These are phyloP conservation scores for Amanita jacksonii DNA, from an alignment of 768 basidiomycete genomes.

Conservation along the genomic window DNA sequence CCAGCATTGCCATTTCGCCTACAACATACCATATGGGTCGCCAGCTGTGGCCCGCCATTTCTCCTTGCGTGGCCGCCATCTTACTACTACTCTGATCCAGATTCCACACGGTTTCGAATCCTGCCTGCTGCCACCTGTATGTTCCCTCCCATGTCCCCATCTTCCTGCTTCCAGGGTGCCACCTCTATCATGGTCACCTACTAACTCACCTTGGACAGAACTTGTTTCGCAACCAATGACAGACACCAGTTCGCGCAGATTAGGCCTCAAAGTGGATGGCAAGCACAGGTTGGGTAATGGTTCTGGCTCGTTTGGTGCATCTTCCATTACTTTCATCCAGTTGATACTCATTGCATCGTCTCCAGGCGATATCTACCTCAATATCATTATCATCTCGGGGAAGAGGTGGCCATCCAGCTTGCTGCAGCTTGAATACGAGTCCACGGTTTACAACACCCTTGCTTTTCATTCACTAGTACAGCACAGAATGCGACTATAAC, in stretches of 20 bases:
- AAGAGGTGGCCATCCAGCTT: slow-evolving; percentile 99
- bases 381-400: slow-evolving; percentile 99
- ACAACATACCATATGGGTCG: no score
- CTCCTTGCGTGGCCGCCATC: no score
- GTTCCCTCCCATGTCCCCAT: no score
- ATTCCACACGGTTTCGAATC: no score
- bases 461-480: slow-evolving; percentile 97
- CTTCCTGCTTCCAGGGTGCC: no score
- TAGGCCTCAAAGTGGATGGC: slow-evolving; percentile 83
- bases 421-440: slow-evolving; percentile 99
- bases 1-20: no score
- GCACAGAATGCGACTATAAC: slow-evolving; percentile 97
- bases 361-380: no score
- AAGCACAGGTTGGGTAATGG: slow-evolving; percentile 98
- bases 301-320: slow-evolving; percentile 91
- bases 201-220: slow-evolving; percentile 13
- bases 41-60: no score
- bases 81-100: no score
- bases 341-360: slow-evolving; percentile 22
- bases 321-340: slow-evolving; percentile 6
- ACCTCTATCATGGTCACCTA: slow-evolving; percentile 6
- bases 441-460: slow-evolving; percentile 89
- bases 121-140: no score
- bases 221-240: slow-evolving; percentile 66
- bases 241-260: slow-evolving; percentile 67